phyloP scores from a whole-genome alignment of 140 eudicot genomes.

The Cichorium intybus region DNA sequence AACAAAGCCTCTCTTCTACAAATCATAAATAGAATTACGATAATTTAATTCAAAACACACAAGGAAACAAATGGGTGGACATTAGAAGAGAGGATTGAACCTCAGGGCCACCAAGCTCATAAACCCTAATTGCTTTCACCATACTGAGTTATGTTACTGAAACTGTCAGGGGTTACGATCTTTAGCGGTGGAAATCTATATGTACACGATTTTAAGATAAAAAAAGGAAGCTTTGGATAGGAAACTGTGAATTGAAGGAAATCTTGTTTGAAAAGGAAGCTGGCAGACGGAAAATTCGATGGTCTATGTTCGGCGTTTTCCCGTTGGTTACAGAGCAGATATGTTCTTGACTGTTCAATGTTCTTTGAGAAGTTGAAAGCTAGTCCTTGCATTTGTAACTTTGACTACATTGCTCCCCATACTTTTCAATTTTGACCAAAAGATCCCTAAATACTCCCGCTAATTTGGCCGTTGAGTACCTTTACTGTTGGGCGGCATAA shows the following conservation, averaged over 20 bases:
- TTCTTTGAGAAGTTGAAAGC: neutral
- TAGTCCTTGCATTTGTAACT: constrained; percentile 8
- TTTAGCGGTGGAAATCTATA: constrained; percentile 1
- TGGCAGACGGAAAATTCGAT: constrained; percentile 18
- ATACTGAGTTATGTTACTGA: constrained; percentile 15
- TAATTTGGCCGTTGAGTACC: constrained; percentile 2
- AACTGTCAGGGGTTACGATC: neutral
- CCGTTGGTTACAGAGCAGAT: neutral
- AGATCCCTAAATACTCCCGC: neutral
- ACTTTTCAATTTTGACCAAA: neutral
- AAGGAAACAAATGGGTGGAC: neutral
- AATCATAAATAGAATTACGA: neutral
- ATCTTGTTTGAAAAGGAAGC: neutral
- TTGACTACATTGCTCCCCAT: neutral
- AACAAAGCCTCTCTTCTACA: neutral
- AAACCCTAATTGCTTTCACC: constrained; percentile 62
- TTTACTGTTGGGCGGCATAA: neutral
- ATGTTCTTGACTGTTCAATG: neutral
- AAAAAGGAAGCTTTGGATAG: neutral
- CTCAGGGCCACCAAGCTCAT: constrained; percentile 68
- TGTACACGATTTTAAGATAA: neutral
- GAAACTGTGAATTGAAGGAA: neutral
- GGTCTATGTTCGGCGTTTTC: neutral
- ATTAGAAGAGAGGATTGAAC: constrained; percentile 20
- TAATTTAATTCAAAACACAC: neutral